Base-by-base conservation (phyloP, 192 early-diverging fungal species). In the Chytriomyces confervae region DNA sequence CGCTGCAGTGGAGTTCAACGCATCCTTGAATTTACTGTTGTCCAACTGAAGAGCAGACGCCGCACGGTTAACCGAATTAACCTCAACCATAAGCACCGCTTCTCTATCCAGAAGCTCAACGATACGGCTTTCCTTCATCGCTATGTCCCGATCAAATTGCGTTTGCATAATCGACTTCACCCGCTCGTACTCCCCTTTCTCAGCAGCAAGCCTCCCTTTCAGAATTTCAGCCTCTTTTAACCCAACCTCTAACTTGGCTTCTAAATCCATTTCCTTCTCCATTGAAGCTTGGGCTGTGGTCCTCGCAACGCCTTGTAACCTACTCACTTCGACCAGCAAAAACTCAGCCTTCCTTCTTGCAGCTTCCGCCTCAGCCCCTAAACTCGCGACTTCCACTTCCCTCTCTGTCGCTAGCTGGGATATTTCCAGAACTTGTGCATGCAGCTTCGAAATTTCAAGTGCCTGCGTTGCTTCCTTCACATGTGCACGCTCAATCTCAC, bases 391-490 rank as follows among this genome's bases (percentile, higher is more conserved):
- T 48, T 69, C 67, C 11, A 69, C 67, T 18, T 69, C 67, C 45
- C 29, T 10, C 16, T 16, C 16, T 16, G 67, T 50, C 13, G 47
- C 16, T 10, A 46, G 2, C 43, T 48, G 27, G 13, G 44, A 13
- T 9, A 27, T 48, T 16, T 48, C 18, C 10, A 69, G 16, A 36
- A 13, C 67, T 18, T 49, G 43, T 16, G 13, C 4, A 27, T 69
- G 67, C 16, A 69, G 67, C 29, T 69, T 69, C 16, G 67, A 11
- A 50, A 69, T 69, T 27, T 69, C 67, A 11, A 47, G 13, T 18
- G 16, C 9, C 29, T 69, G 43, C 43, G 29, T 69, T n/a, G 11
- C 67, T 9, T 11, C 47, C 18, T 49, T 50, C 16, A 50, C 43
- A 18, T 29, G 10, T 3, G 29, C 13, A 18, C 18, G 29, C 9